phyloP scores from a whole-genome alignment of 2,329 filamentous ascomycete genomes.

The Penicillium sp. region DNA sequence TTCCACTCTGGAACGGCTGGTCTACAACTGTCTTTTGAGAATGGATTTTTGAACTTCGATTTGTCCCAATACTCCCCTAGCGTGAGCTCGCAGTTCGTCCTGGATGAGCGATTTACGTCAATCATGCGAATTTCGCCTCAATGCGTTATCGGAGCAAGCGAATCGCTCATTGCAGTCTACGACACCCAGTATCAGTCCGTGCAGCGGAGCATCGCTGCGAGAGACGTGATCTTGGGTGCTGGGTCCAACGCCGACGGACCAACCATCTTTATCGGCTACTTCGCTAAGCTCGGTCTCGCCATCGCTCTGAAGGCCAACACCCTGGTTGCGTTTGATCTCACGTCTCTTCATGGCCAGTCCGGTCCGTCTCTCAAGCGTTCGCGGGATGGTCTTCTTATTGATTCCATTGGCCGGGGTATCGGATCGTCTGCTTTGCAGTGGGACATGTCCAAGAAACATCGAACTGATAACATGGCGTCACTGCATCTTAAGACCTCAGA shows the following conservation, averaged over 20 bases:
- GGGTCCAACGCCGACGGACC: constrained; percentile 26
- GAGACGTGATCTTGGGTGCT: constrained; percentile 33
- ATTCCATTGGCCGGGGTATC: constrained; percentile 47
- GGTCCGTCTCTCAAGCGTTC: constrained; percentile 41
- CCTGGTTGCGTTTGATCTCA: constrained; percentile 49
- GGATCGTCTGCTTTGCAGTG: constrained; percentile 34
- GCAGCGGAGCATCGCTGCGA: constrained; percentile 43
- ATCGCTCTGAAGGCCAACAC: constrained; percentile 45
- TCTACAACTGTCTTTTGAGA: constrained; percentile 42
- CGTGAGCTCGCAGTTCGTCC: constrained; percentile 42
- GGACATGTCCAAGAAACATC: constrained; percentile 35
- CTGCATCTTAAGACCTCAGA: constrained; percentile 37
- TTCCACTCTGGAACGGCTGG: constrained; percentile 45
- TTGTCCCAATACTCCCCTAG: constrained; percentile 46
- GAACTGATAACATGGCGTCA: constrained; percentile 31
- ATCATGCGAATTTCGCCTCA: constrained; percentile 47
- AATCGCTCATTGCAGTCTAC: constrained; percentile 47
- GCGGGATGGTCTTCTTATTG: constrained; percentile 44
- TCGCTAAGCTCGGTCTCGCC: constrained; percentile 46
- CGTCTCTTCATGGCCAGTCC: constrained; percentile 31
- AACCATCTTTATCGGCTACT: constrained; percentile 47
- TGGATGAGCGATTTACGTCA: constrained; percentile 43
- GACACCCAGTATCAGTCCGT: constrained; percentile 52
- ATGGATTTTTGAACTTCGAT: constrained; percentile 46
- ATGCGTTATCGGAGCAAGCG: constrained; percentile 44